Evolutionary conservation across 805 yeast species (phyloP), one percentile per base, ranked within the genome.

Genomic region (Candida endomychidarum): DNA sequence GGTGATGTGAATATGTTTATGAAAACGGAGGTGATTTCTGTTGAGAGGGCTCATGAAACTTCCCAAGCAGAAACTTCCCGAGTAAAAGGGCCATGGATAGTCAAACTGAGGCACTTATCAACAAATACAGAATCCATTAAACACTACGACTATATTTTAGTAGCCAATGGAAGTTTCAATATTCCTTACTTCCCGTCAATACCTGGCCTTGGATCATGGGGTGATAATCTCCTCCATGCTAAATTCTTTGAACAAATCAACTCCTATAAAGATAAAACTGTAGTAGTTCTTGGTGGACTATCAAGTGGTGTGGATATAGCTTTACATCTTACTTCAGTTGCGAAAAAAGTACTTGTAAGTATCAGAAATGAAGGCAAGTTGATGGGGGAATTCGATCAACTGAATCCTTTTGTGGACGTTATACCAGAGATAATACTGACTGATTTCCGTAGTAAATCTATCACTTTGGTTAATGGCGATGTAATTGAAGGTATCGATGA

Each of bases 221-320:
- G 16, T 7, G 18, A 9, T 9, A 16, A 32, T 22, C n/a, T 34
- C 41, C 43, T 38, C 1, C 72, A 66, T 48, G 62, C 69, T 15
- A 64, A 65, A 43, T 60, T 58, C 33, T 62, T 48, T 43, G 53
- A 60, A 24, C 37, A 40, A 16, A 51, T 58, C 2, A 47, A 47
- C 12, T 44, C 49, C 11, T 70, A 56, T 45, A 51, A 53, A 6
- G 58, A 64, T 16, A 59, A 65, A 31, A 69, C 60, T 15, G 78
- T 81, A 11, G 58, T 86, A 28, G 74, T 86, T 5, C 76, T 86
- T 12, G 96, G 95, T 0, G 82, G 81, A 50, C 79, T 82, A 8
- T 84, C 93, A 2, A 80, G 89, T 20, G 96, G 91, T 19, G 75
- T 78, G 15, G 96, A 88, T 55, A 66, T 85, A 29, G 76, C 87